Percentiles rank a stretch among this genome's conserved stretches.
Conservation (phyloP, 176 grass and related monocot genomes). For the Triticum turgidum region DNA sequence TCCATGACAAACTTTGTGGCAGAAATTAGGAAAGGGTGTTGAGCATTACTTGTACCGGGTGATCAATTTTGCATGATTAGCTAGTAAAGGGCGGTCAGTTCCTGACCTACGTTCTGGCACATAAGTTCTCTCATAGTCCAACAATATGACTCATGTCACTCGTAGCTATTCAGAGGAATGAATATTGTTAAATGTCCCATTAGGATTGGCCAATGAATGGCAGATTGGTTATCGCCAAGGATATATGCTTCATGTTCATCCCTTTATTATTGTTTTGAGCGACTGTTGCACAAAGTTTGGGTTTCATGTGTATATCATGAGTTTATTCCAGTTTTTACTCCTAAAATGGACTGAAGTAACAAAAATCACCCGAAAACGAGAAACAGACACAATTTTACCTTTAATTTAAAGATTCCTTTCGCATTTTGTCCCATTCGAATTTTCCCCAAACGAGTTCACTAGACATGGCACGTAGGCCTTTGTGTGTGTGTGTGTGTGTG, state of each 20-base stretch:
- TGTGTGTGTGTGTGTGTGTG: too few species aligned
- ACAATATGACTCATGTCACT: background rate
- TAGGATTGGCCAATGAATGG: background rate
- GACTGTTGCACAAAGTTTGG: background rate
- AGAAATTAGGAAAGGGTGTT: conserved; percentile 48
- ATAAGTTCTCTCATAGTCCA: background rate
- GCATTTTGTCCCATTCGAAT: too few species aligned
- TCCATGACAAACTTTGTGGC: conserved; percentile 81
- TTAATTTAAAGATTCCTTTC: too few species aligned
- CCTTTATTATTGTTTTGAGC: background rate
- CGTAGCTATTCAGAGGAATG: background rate
- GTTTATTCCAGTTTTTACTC: too few species aligned
- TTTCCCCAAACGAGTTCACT: too few species aligned
- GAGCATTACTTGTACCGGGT: conserved; percentile 10
- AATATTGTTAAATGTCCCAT: background rate
- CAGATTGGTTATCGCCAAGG: background rate
- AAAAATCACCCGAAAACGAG: too few species aligned
- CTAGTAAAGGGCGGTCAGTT: background rate
- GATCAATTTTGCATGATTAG: background rate
- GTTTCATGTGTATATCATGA: too few species aligned
- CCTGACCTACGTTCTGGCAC: background rate
- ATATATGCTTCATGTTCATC: background rate
- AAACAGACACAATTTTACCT: too few species aligned
- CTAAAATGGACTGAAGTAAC: too few species aligned
- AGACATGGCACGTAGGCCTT: too few species aligned